Evolutionary conservation across 148 eudicot species (phyloP).

Genomic region (Rhododendron henanense): DNA sequence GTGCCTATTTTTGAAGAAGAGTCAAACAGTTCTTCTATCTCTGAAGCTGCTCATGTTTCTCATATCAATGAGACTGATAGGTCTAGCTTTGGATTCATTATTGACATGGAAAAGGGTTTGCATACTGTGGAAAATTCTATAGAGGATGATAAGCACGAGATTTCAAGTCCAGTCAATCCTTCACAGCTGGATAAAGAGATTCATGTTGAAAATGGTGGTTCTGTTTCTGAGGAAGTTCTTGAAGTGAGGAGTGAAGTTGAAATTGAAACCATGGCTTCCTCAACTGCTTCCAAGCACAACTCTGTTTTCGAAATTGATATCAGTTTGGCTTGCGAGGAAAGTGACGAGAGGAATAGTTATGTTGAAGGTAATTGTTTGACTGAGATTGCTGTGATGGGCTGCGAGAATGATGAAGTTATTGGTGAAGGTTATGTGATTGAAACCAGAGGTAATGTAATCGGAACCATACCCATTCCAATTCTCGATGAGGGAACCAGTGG

Average conservation of each 20-base stretch:
- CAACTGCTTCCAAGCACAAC: background rate
- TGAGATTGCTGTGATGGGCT: too few species aligned
- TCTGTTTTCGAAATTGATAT: slow-evolving; percentile 11
- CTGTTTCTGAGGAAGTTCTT: slow-evolving; percentile 6
- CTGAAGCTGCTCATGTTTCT: background rate
- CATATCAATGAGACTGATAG: background rate
- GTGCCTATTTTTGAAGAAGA: slow-evolving; percentile 7
- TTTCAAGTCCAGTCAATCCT: background rate
- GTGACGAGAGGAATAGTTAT: background rate
- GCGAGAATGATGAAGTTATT: too few species aligned
- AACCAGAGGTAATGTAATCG: slow-evolving; percentile 6
- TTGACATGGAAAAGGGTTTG: background rate
- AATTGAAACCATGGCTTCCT: slow-evolving; percentile 6
- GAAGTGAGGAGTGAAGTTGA: slow-evolving; percentile 17
- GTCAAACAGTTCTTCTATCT: background rate
- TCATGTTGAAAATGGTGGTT: background rate
- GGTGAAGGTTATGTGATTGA: slow-evolving; percentile 6
- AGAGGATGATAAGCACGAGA: slow-evolving; percentile 9
- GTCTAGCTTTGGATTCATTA: background rate
- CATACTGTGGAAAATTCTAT: background rate
- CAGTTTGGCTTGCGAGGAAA: slow-evolving; percentile 11
- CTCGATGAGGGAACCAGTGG: slow-evolving; percentile 28
- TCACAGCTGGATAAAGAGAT: slow-evolving; percentile 9
- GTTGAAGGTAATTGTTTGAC: too few species aligned
- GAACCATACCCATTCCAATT: slow-evolving; percentile 20